These are phyloP conservation scores for Cicer chorassanicum DNA, from an alignment of 306 rosid species.

Conservation along the genomic window DNA sequence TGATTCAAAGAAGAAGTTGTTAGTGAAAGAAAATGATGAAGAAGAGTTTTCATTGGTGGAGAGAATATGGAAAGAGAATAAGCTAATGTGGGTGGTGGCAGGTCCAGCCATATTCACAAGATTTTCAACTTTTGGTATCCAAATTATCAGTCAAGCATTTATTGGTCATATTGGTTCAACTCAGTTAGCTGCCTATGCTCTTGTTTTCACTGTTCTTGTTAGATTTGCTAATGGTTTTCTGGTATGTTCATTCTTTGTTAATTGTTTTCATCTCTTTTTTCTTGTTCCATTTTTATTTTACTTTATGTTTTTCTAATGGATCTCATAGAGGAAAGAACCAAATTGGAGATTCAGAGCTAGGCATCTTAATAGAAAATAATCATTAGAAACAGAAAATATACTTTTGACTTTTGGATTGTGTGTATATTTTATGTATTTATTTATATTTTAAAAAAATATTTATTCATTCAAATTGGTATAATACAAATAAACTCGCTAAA, in stretches of 20 bases:
- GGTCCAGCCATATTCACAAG: slow-evolving; percentile 55
- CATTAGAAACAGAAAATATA: too few relatives aligned
- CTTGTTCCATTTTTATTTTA: not conserved
- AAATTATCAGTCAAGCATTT: slow-evolving; percentile 55
- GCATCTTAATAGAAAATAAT: too few relatives aligned
- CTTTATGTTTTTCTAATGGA: not conserved
- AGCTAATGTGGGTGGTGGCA: slow-evolving; percentile 57
- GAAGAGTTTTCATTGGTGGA: slow-evolving; percentile 36
- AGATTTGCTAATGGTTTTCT: slow-evolving; percentile 57
- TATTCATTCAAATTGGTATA: too few relatives aligned
- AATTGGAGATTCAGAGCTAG: too few relatives aligned
- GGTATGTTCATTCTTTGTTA: slow-evolving; percentile 37
- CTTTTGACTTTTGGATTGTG: too few relatives aligned
- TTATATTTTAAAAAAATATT: too few relatives aligned
- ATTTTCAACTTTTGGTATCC: slow-evolving; percentile 51
- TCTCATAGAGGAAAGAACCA: not conserved
- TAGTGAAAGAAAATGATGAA: not conserved
- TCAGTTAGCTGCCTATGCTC: slow-evolving; percentile 60
- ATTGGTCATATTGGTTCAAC: slow-evolving; percentile 54
- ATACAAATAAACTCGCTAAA: too few relatives aligned
- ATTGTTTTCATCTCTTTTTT: not conserved
- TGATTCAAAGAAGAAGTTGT: slow-evolving; percentile 23
- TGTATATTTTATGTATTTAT: too few relatives aligned
- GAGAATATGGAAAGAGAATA: slow-evolving; percentile 52
- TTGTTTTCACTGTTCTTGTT: slow-evolving; percentile 46